phyloP scores from a whole-genome alignment of 768 basidiomycete genomes.

The Calocybe cyanea region DNA sequence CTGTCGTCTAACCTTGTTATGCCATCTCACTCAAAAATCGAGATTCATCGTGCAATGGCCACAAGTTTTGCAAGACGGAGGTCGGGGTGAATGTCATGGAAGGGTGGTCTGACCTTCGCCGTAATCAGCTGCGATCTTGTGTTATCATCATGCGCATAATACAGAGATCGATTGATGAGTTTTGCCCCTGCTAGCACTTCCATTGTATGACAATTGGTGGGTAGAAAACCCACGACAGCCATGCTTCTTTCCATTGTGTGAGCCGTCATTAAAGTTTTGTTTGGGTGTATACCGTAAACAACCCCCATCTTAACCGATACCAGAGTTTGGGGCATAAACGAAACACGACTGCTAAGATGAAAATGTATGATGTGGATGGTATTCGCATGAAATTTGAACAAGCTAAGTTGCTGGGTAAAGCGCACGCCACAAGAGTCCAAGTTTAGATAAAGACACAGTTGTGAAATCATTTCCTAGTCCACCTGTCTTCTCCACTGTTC shows the following conservation, averaged over 20 bases:
- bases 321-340: too few species aligned
- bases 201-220: not conserved
- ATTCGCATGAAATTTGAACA: too few species aligned
- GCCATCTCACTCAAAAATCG: constrained; percentile 5
- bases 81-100: constrained; percentile 50
- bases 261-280: not conserved
- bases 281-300: too few species aligned
- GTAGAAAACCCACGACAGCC: not conserved
- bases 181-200: too few species aligned
- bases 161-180: too few species aligned
- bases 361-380: too few species aligned
- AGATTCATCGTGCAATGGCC: constrained; percentile 95
- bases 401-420: too few species aligned
- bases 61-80: constrained; percentile 37
- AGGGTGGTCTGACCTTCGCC: constrained; percentile 71
- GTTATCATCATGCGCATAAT: not conserved
- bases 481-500: constrained; percentile 70
- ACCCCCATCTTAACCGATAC: too few species aligned
- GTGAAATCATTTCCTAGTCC: constrained; percentile 54
- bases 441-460: not conserved
- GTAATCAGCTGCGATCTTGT: not conserved
- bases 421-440: too few species aligned
- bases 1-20: too few species aligned
- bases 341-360: too few species aligned
- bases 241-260: not conserved